These are phyloP conservation scores for Pythium myriotylum DNA, from an alignment of 352 stramenopile genomes.

Conservation along the genomic window DNA sequence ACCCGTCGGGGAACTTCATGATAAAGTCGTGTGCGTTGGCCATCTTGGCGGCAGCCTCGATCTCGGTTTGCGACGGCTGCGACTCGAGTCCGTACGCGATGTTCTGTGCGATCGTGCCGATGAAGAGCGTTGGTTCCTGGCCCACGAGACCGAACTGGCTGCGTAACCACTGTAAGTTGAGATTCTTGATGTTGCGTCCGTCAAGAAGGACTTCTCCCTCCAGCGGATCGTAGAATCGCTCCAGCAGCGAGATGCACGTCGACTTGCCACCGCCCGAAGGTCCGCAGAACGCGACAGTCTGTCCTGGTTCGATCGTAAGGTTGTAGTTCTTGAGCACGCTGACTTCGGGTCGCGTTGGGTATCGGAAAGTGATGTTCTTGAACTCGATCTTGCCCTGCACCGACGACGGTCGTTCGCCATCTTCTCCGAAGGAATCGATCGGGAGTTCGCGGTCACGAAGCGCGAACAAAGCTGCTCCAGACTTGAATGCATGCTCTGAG, in stretches of 20 bases:
- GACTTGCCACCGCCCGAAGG: conserved; percentile 33
- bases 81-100: no score
- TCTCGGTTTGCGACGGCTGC: no score
- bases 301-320: conserved; percentile 64
- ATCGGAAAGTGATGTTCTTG: conserved; percentile 66
- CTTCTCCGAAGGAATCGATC: not conserved
- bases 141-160: conserved; percentile 34
- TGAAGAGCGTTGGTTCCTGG: no score
- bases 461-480: not conserved
- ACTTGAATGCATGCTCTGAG: not conserved
- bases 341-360: conserved; percentile 58
- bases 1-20: no score
- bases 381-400: conserved; percentile 53
- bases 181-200: conserved; percentile 33
- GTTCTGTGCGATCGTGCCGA: no score
- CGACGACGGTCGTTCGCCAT: not conserved
- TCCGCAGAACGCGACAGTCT: no score
- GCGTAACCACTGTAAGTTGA: conserved; percentile 45
- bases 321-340: conserved; percentile 81
- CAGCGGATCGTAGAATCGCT: conserved; percentile 30
- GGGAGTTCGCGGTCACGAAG: not conserved
- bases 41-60: no score
- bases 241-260: conserved; percentile 26
- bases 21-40: no score
- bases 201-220: conserved; percentile 22